These are phyloP conservation scores for Glycine latifolia DNA, from an alignment of 306 rosid genomes.

Conservation along the genomic window DNA sequence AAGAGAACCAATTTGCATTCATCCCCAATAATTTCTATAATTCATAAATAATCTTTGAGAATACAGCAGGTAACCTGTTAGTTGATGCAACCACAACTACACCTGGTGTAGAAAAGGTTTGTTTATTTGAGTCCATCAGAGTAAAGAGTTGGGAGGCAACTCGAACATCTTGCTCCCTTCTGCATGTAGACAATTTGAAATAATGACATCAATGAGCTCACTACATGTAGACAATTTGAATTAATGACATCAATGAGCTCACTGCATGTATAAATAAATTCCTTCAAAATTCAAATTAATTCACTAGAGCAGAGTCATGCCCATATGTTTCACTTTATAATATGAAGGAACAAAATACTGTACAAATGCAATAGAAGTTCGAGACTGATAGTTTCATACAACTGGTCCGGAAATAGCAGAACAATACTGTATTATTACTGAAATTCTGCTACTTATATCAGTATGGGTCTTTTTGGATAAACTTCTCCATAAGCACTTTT, in stretches of 20 bases:
- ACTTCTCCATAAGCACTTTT: too few relatives aligned
- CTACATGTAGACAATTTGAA: constrained; percentile 30
- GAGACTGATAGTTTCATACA: constrained; percentile 9
- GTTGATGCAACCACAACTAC: constrained; percentile 92
- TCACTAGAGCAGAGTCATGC: background rate
- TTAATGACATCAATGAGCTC: constrained; percentile 19
- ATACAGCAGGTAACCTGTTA: constrained; percentile 67
- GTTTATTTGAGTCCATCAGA: constrained; percentile 77
- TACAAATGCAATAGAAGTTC: background rate
- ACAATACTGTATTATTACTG: background rate
- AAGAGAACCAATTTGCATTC: constrained; percentile 16
- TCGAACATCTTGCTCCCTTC: constrained; percentile 85
- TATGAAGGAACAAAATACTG: constrained; percentile 10
- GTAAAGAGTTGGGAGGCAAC: constrained; percentile 76
- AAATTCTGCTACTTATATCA: background rate
- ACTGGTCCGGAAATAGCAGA: constrained; percentile 26
- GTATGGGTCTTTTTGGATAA: too few relatives aligned
- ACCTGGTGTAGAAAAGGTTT: constrained; percentile 60
- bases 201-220: constrained; percentile 17
- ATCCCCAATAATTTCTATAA: constrained; percentile 1
- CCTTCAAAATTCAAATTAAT: constrained; percentile 21
- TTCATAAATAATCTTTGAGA: constrained; percentile 7
- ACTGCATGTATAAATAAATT: constrained; percentile 21
- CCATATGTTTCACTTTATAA: constrained; percentile 35
- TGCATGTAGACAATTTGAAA: constrained; percentile 53